Evolutionary conservation across 805 yeast species (phyloP).

Genomic region (Wickerhamiella slavikovae): DNA sequence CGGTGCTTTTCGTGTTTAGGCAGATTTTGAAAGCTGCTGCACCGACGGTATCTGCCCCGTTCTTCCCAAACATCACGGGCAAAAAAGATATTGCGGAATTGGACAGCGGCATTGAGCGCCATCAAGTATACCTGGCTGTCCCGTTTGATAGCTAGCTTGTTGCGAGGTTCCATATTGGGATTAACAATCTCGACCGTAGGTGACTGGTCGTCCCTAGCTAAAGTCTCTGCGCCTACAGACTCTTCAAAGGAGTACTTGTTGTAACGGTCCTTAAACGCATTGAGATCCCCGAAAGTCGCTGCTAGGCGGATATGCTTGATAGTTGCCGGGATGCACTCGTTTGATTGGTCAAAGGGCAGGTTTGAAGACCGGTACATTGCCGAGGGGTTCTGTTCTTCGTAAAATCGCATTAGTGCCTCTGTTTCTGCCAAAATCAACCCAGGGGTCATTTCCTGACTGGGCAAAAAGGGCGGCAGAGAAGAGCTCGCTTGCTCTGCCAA

Average conservation of each 20-base stretch:
- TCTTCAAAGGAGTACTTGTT: no score
- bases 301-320: no score
- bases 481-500: constrained; percentile 1
- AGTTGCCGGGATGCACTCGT: no score
- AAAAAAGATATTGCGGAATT: constrained; percentile 22
- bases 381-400: no score
- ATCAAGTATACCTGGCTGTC: constrained; percentile 33
- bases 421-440: constrained; percentile 45
- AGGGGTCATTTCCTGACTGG: constrained; percentile 25
- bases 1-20: constrained; percentile 1
- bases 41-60: not conserved
- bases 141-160: constrained; percentile 15
- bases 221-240: no score
- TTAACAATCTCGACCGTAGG: no score
- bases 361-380: no score
- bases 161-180: no score
- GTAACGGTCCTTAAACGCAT: no score
- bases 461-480: constrained; percentile 46
- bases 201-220: no score
- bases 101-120: constrained; percentile 45
- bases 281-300: no score
- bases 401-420: constrained; percentile 49
- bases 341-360: no score
- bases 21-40: not conserved
- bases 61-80: not conserved